A percentile compares a stretch with the other conserved stretches of the same genome.
phyloP scores from a whole-genome alignment of 768 basidiomycete genomes.

The Agaricus sinodeliciosus region DNA sequence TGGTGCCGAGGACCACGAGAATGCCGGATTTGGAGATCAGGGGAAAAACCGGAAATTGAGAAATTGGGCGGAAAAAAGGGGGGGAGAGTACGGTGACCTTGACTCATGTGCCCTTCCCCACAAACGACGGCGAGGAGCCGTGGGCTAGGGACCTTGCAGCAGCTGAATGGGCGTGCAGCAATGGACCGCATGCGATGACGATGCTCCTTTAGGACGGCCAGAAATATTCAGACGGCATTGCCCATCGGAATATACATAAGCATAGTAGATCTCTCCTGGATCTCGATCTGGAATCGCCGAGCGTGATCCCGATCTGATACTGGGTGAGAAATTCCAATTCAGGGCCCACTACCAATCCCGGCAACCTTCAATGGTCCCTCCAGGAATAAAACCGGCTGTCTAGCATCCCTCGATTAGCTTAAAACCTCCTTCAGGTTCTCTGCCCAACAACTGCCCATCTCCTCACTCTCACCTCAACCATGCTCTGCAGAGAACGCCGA shows the following conservation, averaged over 20 bases:
- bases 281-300: constrained; percentile 18
- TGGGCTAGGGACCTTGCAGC: too few species aligned
- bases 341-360: constrained; percentile 23
- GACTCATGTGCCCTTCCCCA: too few species aligned
- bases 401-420: constrained; percentile 18
- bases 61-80: neutral
- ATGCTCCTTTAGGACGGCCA: constrained; percentile 21
- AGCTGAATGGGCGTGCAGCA: too few species aligned
- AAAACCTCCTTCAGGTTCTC: constrained; percentile 13
- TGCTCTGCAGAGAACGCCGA: constrained; percentile 41
- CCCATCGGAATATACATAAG: constrained; percentile 25
- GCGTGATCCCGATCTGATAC: constrained; percentile 32
- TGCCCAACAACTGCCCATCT: constrained; percentile 14
- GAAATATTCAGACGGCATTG: constrained; percentile 19
- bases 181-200: too few species aligned
- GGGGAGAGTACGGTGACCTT: too few species aligned
- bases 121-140: too few species aligned
- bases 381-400: constrained; percentile 18
- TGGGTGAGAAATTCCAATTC: constrained; percentile 19
- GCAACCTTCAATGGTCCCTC: constrained; percentile 14
- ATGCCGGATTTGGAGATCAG: constrained; percentile 5
- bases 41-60: constrained; percentile 4
- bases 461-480: constrained; percentile 16
- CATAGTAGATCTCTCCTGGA: constrained; percentile 19
- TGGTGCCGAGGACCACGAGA: constrained; percentile 20